Conservation (phyloP, 2,329 filamentous ascomycete genomes). For the Calonectria pteridis region DNA sequence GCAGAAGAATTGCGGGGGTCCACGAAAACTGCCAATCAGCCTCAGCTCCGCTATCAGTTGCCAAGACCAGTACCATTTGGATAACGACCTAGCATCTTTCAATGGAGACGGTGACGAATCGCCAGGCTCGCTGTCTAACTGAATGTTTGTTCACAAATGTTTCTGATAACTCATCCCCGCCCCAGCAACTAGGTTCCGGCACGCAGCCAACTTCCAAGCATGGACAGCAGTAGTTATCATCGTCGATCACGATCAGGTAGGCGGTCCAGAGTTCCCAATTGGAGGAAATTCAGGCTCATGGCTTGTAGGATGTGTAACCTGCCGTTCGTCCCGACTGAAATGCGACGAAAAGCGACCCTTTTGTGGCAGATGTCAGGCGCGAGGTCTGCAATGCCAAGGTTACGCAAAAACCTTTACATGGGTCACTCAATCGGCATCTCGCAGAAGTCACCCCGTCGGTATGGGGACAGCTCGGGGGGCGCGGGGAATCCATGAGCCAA, state of each 20-base stretch:
- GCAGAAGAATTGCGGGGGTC: neutral
- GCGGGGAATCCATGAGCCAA: neutral
- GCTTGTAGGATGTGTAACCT: neutral
- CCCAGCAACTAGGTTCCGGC: neutral
- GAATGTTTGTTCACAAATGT: neutral
- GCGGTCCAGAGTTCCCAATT: neutral
- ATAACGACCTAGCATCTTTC: neutral
- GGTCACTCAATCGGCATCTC: constrained; percentile 2
- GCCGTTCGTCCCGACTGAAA: neutral
- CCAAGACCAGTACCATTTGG: neutral
- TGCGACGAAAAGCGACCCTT: constrained; percentile 14
- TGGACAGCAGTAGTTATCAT: neutral
- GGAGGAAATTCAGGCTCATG: neutral
- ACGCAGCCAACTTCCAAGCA: neutral
- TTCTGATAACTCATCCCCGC: neutral
- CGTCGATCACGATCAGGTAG: constrained; percentile 5
- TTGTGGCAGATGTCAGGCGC: constrained; percentile 12
- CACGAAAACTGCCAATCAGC: neutral
- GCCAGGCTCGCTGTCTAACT: neutral
- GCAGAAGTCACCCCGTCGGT: neutral
- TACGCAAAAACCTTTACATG: constrained; percentile 18
- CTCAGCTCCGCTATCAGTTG: neutral
- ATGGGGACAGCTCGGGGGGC: neutral
- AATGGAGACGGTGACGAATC: neutral
- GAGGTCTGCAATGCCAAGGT: constrained; percentile 20